Evolutionary conservation across 2,329 filamentous ascomycete genomes (phyloP), one percentile per base, ranked within the genome.

Genomic region (Piedraia hortae): DNA sequence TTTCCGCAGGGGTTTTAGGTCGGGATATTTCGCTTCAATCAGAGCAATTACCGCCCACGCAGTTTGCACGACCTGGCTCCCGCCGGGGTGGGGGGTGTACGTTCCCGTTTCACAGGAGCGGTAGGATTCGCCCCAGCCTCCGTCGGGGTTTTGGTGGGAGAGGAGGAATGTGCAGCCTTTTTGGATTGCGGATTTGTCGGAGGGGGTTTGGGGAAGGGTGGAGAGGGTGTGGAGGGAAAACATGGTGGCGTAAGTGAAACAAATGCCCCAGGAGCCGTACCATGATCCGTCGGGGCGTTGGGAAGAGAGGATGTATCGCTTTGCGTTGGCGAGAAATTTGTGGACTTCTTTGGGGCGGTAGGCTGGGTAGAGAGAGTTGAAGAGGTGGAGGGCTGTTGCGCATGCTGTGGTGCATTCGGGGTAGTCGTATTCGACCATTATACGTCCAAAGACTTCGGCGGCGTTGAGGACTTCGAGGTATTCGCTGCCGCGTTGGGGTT

Each of bases 361-460:
- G 13, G 69, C 52, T 0, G 82, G 77, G 53, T 77, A 88, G 42
- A 73, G 57, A 36, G 70, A 59, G 32, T 62, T 61, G 52, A 93
- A 93, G 2, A 82, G 54, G 4, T 69, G 71, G 10, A 97, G 54
- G 0, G 74, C 78, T 1, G 75, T 91, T 3, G 97, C 72, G 14
- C 78, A 77, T 1, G 85, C 80, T 2, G 85, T 93, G 1, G 85
- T 97, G 51, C 85, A 97, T 45, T 97, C 85, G 0, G 82, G 78
- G 39, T 97, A 93, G 43, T 90, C 77, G 43, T 97, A 97, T 41
- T 93, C 82, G 24, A 97, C 70, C 85, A 97, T 97, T 48, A 97
- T 97, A 10, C 68, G 62, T 8, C 77, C 80, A 44, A 97, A 97
- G 0, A 97, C 80, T 43, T 97, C 85, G 2, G 85, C 85, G 0